These are phyloP conservation scores for Monsonia emarginata DNA, from an alignment of 441 rosid species.

Conservation along the genomic window DNA sequence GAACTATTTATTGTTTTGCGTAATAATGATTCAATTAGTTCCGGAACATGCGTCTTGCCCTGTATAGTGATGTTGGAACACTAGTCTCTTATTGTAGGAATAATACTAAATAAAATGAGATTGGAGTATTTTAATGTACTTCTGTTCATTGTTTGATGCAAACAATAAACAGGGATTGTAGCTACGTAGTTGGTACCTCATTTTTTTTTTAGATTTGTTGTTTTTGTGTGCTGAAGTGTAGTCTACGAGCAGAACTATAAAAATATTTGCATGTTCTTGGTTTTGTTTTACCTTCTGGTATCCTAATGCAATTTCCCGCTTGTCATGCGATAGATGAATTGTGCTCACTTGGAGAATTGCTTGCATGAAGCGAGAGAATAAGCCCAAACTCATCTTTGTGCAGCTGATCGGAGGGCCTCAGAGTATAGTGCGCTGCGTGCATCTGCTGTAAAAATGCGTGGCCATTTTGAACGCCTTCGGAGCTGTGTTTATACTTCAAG, in stretches of 20 bases:
- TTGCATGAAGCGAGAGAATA: slow-evolving; percentile 98
- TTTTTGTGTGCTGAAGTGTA: too few species aligned
- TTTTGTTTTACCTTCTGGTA: too few species aligned
- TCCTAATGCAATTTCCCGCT: neutral
- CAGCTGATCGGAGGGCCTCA: slow-evolving; percentile 84
- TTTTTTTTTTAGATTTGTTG: too few species aligned
- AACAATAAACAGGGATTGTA: neutral
- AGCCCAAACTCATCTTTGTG: slow-evolving; percentile 92
- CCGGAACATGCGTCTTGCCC: neutral
- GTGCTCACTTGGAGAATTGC: slow-evolving; percentile 94
- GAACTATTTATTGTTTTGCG: neutral
- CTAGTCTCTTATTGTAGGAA: too few species aligned
- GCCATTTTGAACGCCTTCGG: slow-evolving; percentile 76
- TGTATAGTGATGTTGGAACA: neutral
- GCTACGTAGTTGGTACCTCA: too few species aligned
- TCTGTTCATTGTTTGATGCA: neutral
- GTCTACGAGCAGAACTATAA: too few species aligned
- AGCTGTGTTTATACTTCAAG: slow-evolving; percentile 51
- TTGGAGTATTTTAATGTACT: neutral
- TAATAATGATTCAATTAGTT: neutral
- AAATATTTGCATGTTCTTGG: too few species aligned
- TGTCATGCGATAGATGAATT: slow-evolving; percentile 63
- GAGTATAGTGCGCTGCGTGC: slow-evolving; percentile 76
- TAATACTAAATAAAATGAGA: neutral
- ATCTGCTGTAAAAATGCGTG: slow-evolving; percentile 70